Conservation (phyloP, 305 asterid genomes). For the Petunia hybrid region DNA sequence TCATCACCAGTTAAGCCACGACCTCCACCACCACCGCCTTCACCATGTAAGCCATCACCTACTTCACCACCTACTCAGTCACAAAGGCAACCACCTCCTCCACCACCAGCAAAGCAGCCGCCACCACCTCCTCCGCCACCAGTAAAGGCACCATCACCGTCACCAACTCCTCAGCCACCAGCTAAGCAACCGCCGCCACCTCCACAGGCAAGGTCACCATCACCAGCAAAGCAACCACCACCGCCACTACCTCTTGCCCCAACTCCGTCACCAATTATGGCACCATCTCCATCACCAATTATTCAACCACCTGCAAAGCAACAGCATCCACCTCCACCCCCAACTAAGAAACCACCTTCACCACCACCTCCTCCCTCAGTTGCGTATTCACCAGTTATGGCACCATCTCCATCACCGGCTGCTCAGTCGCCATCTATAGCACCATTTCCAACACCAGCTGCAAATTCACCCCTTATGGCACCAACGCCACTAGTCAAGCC, state of each 20-base stretch:
- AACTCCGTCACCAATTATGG: background rate
- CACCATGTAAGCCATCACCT: background rate
- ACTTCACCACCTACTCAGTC: background rate
- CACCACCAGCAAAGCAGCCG: background rate
- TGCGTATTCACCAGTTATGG: slow-evolving; percentile 5
- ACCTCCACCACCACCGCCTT: background rate
- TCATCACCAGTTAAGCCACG: background rate
- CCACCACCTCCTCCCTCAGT: background rate
- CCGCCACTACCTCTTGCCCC: background rate
- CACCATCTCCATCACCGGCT: slow-evolving; percentile 26
- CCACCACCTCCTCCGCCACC: background rate
- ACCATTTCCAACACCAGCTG: background rate
- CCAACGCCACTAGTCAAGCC: slow-evolving; percentile 18
- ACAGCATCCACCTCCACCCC: background rate
- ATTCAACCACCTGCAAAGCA: background rate
- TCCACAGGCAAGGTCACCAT: background rate
- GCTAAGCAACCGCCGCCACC: background rate
- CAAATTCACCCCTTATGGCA: background rate
- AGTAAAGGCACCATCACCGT: background rate
- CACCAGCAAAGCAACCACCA: background rate
- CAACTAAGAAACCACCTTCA: slow-evolving; percentile 4
- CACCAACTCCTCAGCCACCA: background rate
- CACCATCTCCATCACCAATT: background rate
- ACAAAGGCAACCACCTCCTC: background rate
- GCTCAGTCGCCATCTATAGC: background rate